phyloP scores from a whole-genome alignment of 2,329 filamentous ascomycete species.

The Nectriaceae sp. region DNA sequence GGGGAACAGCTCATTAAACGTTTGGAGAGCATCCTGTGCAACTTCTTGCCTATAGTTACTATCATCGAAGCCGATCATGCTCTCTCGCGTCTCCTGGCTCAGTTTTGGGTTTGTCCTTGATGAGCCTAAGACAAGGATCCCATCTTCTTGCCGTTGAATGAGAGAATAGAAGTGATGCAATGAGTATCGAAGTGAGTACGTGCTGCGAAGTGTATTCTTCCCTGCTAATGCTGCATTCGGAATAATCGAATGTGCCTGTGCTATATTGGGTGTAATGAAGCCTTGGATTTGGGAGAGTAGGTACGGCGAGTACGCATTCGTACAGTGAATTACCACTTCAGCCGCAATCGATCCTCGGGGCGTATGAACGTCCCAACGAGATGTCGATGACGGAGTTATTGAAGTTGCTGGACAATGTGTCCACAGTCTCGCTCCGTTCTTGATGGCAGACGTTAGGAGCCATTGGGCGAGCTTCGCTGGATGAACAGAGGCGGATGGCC shows the following conservation, averaged over 20 bases:
- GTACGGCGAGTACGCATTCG: slow-evolving; percentile 5
- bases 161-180: slow-evolving; percentile 51
- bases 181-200: slow-evolving; percentile 47
- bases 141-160: slow-evolving; percentile 44
- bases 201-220: slow-evolving; percentile 35
- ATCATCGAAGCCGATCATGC: neutral
- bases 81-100: neutral
- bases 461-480: slow-evolving; percentile 52
- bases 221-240: slow-evolving; percentile 39
- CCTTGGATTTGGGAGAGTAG: slow-evolving; percentile 6
- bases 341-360: neutral
- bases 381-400: neutral
- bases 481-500: slow-evolving; percentile 51
- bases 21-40: neutral
- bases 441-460: slow-evolving; percentile 40
- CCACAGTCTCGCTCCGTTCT: slow-evolving; percentile 39
- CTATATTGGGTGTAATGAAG: slow-evolving; percentile 1
- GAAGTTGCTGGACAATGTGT: slow-evolving; percentile 8
- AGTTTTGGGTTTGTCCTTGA: neutral
- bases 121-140: neutral
- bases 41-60: neutral
- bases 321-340: neutral
- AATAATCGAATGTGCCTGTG: slow-evolving; percentile 24
- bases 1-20: neutral
- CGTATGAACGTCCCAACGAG: neutral